These are phyloP conservation scores for Grosmannia huntii DNA, from an alignment of 2,329 filamentous ascomycete species.

Conservation along the genomic window DNA sequence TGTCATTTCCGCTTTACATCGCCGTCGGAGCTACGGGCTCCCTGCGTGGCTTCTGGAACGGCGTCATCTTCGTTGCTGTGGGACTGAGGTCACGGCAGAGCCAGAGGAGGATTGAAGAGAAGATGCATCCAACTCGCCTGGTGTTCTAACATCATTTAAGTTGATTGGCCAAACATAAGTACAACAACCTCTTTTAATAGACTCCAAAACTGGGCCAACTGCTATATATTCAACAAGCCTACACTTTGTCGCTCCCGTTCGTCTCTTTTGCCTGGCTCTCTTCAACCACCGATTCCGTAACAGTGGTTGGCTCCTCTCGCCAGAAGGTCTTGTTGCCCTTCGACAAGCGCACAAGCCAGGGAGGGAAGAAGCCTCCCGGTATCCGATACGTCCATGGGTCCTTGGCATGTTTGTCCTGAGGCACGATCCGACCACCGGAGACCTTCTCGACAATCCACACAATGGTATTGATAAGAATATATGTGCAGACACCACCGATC, in stretches of 20 bases:
- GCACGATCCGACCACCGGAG: constrained; percentile 29
- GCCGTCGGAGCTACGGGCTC: constrained; percentile 22
- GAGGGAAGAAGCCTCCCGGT: constrained; percentile 60
- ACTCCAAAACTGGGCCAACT: no score
- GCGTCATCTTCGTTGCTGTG: constrained; percentile 23
- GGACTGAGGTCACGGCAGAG: constrained; percentile 19
- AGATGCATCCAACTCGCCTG: no score
- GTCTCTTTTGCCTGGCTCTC: not conserved
- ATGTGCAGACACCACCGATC: constrained; percentile 47
- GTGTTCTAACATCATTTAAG: no score
- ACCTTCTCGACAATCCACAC: constrained; percentile 30
- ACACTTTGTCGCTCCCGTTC: not conserved
- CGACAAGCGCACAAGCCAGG: constrained; percentile 53
- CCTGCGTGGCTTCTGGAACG: constrained; percentile 25
- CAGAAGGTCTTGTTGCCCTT: constrained; percentile 65
- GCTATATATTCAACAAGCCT: not conserved
- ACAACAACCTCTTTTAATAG: no score
- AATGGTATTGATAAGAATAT: constrained; percentile 34
- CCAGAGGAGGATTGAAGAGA: constrained; percentile 3
- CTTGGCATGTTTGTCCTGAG: constrained; percentile 38
- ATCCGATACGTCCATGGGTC: constrained; percentile 51
- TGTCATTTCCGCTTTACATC: constrained; percentile 19
- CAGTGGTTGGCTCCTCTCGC: constrained; percentile 21
- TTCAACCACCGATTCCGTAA: not conserved
- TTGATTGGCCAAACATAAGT: not conserved